A percentile compares a stretch with the other conserved stretches of the same genome.
These are phyloP conservation scores for Wilcoxina mikolae DNA, from an alignment of 495 filamentous ascomycete genomes.

Conservation along the genomic window DNA sequence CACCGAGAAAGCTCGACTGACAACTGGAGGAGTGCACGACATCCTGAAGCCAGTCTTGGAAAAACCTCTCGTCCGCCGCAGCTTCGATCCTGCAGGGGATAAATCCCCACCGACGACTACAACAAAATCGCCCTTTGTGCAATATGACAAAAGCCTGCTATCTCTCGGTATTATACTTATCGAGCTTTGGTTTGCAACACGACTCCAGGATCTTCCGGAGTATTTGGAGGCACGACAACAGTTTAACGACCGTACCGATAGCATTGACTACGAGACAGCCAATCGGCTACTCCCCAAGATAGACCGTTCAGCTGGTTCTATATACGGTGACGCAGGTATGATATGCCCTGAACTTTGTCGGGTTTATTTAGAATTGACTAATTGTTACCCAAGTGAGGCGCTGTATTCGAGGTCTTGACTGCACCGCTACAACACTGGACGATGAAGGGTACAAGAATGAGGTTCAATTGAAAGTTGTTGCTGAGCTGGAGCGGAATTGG, in stretches of 20 bases:
- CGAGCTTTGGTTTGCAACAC: slow-evolving; percentile 27
- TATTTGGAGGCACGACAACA: neutral
- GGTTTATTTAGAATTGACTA: too few relatives aligned
- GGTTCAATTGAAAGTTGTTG: slow-evolving; percentile 26
- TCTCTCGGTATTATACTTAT: slow-evolving; percentile 28
- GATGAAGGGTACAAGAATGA: slow-evolving; percentile 22
- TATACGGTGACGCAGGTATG: slow-evolving; percentile 30
- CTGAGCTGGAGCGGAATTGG: slow-evolving; percentile 23
- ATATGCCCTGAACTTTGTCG: too few relatives aligned
- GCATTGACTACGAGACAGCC: neutral
- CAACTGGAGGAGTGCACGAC: neutral
- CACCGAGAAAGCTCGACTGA: neutral
- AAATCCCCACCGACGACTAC: neutral
- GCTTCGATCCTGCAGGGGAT: slow-evolving; percentile 8
- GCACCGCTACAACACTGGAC: slow-evolving; percentile 14
- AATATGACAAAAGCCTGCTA: slow-evolving; percentile 24
- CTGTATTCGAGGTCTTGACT: slow-evolving; percentile 28
- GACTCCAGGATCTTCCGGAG: slow-evolving; percentile 6
- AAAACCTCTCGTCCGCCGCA: slow-evolving; percentile 19
- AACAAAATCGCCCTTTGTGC: neutral
- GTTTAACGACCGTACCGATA: neutral
- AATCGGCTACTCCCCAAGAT: slow-evolving; percentile 1
- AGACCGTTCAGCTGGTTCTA: slow-evolving; percentile 15
- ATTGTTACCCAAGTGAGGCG: too few relatives aligned
- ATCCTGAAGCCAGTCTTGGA: slow-evolving; percentile 8